phyloP scores from a whole-genome alignment of 208 protist species.

The Leishmania amazonensis region DNA sequence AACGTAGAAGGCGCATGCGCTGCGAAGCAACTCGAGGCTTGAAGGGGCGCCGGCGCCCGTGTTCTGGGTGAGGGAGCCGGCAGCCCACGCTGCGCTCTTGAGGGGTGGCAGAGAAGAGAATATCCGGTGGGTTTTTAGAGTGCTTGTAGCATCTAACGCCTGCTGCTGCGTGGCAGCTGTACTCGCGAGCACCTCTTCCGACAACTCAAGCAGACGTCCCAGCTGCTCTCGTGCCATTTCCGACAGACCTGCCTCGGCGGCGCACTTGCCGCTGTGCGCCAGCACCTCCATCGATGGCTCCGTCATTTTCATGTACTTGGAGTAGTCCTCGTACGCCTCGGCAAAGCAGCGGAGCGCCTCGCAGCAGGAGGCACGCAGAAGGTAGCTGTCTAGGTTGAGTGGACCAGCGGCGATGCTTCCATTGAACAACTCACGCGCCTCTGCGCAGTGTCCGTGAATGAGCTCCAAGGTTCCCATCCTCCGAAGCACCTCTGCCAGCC shows the following conservation, averaged over 20 bases:
- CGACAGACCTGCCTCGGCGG: slow-evolving; percentile 62
- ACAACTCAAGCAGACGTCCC: slow-evolving; percentile 43
- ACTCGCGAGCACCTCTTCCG: slow-evolving; percentile 20
- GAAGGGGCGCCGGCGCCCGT: slow-evolving; percentile 10
- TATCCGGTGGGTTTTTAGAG: not conserved
- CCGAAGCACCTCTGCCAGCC: slow-evolving; percentile 52
- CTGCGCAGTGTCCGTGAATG: slow-evolving; percentile 47
- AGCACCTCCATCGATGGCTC: slow-evolving; percentile 69
- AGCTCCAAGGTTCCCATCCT: slow-evolving; percentile 65
- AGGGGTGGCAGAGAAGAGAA: slow-evolving; percentile 12
- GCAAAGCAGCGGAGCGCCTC: slow-evolving; percentile 52
- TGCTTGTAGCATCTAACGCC: not conserved
- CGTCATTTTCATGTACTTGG: slow-evolving; percentile 82
- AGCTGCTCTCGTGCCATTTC: slow-evolving; percentile 59
- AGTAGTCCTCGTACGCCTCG: slow-evolving; percentile 76
- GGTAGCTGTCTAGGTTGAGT: slow-evolving; percentile 65
- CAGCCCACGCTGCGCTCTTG: slow-evolving; percentile 14
- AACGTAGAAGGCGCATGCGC: slow-evolving; percentile 51
- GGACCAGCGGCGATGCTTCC: slow-evolving; percentile 67
- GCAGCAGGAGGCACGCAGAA: slow-evolving; percentile 77
- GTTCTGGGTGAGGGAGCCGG: slow-evolving; percentile 14
- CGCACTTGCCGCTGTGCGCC: slow-evolving; percentile 85
- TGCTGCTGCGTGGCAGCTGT: not conserved
- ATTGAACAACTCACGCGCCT: slow-evolving; percentile 65
- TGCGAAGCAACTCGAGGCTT: slow-evolving; percentile 17